Evolutionary conservation across 2,329 filamentous ascomycete genomes (phyloP), one percentile per base, ranked within the genome.

Genomic region (Hypomyces perniciosus): DNA sequence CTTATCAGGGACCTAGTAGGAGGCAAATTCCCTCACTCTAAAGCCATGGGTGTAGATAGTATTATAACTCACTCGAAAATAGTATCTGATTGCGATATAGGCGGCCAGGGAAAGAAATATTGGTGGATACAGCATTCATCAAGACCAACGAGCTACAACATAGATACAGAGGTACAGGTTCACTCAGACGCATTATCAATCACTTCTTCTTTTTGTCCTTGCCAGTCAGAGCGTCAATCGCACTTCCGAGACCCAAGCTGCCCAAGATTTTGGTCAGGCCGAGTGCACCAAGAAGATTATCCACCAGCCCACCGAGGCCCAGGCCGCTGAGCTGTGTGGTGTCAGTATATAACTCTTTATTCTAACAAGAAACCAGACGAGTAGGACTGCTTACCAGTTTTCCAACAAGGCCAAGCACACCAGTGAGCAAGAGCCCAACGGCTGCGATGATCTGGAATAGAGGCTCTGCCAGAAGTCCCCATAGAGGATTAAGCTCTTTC

Each of bases 401-500:
- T 50, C 90, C 90, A 20, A 96, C 89, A 1, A 96, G 78, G 40
- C 87, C 87, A 6, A 96, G 76, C 0, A 96, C 90, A 67, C 91
- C 90, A 46, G 77, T 84, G 54, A 96, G 76, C 56, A 96, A 70
- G 53, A 96, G 72, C 26, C 91, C 91, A 42, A 96, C 90, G 8
- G 88, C 90, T 7, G 90, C 89, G 44, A 96, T 79, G 65, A 96
- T 96, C 78, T 96, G 91, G 79, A 90, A 89, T 26, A 96, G 75
- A 8, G 91, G 91, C 76, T 96, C 89, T 34, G 83, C 83, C 10
- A 93, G 74, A 44, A 96, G 75, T 30, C 76, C 83, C 90, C 90
- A 95, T 30, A 96, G 81, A 8, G 91, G 90, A 73, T 92, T 96
- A 54, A 96, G 79, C 75, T 92, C 85, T 78, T 95, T 92, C 85